Conservation (phyloP, 345 rosid genomes). For the Eucalyptus sideroxylon region DNA sequence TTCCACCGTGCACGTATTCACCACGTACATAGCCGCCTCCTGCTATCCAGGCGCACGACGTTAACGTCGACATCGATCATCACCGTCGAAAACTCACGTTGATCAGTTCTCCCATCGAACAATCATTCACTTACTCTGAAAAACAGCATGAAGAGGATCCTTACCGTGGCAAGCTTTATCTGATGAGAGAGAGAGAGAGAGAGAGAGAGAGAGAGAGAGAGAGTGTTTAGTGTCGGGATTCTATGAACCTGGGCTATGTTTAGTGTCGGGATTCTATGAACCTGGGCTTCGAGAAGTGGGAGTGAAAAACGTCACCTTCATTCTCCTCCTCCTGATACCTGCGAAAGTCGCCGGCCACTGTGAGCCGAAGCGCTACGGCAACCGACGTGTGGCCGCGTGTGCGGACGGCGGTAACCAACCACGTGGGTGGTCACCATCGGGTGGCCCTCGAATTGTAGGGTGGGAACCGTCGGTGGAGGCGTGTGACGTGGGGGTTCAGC, state of each 20-base stretch:
- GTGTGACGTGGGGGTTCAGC: not conserved
- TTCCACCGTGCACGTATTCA: conserved; percentile 23
- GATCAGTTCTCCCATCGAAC: not conserved
- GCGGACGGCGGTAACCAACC: not conserved
- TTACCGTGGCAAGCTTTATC: conserved; percentile 29
- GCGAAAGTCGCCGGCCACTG: not conserved
- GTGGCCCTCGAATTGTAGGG: not conserved
- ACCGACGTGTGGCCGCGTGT: not conserved
- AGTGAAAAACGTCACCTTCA: not conserved
- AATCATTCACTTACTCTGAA: not conserved
- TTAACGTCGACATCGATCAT: not conserved
- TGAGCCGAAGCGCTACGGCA: not conserved
- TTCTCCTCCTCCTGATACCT: not conserved
- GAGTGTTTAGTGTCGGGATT: not conserved
- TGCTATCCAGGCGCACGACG: not conserved
- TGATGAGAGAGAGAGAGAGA: not conserved
- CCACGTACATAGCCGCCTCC: conserved; percentile 40
- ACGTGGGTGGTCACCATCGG: not conserved
- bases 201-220: not conserved
- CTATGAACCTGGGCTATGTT: not conserved
- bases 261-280: not conserved
- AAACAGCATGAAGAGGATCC: not conserved
- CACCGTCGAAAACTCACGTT: not conserved
- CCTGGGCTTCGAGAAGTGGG: not conserved
- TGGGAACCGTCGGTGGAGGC: not conserved